Percentiles rank a stretch among this genome's conserved stretches.
Evolutionary conservation across 176 grass and related monocot species (phyloP).

Genomic region (Melocanna baccifera): DNA sequence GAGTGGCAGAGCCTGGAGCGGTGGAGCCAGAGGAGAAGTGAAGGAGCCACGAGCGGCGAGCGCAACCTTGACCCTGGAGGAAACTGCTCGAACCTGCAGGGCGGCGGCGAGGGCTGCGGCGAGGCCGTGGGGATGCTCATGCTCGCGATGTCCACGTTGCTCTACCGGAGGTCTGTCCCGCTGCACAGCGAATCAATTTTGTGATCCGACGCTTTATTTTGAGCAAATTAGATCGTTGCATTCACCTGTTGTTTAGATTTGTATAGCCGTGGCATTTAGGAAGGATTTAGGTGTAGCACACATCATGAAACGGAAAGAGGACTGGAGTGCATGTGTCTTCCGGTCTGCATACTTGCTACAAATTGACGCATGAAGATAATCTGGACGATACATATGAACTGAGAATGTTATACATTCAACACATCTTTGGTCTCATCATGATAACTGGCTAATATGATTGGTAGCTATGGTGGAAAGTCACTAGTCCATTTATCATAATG

Average conservation of each 20-base stretch:
- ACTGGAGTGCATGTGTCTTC: neutral
- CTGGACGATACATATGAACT: neutral
- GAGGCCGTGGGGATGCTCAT: conserved; percentile 64
- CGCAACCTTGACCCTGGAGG: too few species aligned
- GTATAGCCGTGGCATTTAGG: neutral
- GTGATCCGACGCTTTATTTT: too few species aligned
- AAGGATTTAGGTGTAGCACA: neutral
- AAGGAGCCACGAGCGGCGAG: too few species aligned
- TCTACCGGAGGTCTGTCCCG: conserved; percentile 61
- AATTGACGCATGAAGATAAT: neutral
- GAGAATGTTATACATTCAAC: neutral
- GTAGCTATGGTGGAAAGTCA: neutral
- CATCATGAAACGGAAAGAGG: neutral
- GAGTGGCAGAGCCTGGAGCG: too few species aligned
- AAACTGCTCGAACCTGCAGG: too few species aligned
- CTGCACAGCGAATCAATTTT: too few species aligned
- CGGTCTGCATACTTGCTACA: too few species aligned
- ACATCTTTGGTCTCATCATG: neutral
- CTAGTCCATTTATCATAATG: neutral
- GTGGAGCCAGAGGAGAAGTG: too few species aligned
- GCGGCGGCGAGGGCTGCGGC: neutral
- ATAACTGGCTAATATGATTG: neutral
- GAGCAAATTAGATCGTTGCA: neutral
- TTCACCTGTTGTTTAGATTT: neutral
- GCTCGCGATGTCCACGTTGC: conserved; percentile 80